These are phyloP conservation scores for Cutaneotrichosporon spelunceum DNA, from an alignment of 1,284 basidiomycete species.

Conservation along the genomic window DNA sequence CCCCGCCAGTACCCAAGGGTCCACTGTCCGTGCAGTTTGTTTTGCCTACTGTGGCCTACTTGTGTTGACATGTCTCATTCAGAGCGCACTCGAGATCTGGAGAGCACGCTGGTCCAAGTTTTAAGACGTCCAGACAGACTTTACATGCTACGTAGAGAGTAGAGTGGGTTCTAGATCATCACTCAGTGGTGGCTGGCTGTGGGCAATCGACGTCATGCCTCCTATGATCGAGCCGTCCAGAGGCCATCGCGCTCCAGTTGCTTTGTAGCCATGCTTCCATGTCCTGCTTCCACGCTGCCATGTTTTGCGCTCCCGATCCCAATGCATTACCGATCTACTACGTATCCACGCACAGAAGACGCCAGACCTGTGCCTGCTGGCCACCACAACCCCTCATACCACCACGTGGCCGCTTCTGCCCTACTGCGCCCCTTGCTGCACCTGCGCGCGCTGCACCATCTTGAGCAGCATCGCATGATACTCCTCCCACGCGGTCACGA, in stretches of 20 bases:
- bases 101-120: too few species aligned
- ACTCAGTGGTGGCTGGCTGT: not conserved
- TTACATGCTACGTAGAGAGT: too few species aligned
- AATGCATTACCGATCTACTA: not conserved
- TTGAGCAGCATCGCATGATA: conserved; percentile 40
- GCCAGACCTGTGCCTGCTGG: not conserved
- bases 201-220: not conserved
- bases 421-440: conserved; percentile 13
- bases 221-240: too few species aligned
- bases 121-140: too few species aligned
- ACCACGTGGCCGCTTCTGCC: not conserved
- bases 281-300: too few species aligned
- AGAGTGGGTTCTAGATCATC: not conserved
- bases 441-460: conserved; percentile 42
- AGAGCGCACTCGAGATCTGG: not conserved
- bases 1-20: not conserved
- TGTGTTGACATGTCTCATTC: not conserved
- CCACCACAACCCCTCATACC: too few species aligned
- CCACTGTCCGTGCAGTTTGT: not conserved
- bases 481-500: conserved; percentile 46
- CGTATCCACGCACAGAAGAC: not conserved
- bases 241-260: too few species aligned
- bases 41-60: not conserved
- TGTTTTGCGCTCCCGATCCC: not conserved
- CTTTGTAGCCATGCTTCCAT: too few species aligned